phyloP scores from a whole-genome alignment of 176 grass and related monocot species.

The bread wheat (Triticum aestivum) region DNA sequence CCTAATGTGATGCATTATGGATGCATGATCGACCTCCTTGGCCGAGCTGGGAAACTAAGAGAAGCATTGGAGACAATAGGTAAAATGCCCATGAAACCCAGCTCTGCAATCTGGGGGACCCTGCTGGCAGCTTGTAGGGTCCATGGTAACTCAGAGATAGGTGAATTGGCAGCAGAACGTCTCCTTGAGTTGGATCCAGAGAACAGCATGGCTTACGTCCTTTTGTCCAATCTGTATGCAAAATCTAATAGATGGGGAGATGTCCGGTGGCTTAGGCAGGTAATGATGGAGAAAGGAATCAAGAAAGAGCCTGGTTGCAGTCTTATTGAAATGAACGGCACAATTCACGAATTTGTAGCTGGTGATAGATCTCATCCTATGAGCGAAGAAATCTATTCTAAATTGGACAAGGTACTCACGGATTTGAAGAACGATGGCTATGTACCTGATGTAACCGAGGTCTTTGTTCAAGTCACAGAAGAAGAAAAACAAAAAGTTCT shows the following conservation, averaged over 20 bases:
- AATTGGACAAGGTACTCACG: slow-evolving; percentile 51
- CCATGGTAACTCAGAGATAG: slow-evolving; percentile 65
- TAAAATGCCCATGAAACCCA: slow-evolving; percentile 76
- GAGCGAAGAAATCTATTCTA: slow-evolving; percentile 57
- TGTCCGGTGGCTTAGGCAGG: slow-evolving; percentile 46
- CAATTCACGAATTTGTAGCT: slow-evolving; percentile 79
- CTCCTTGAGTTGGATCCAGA: slow-evolving; percentile 69
- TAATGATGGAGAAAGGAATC: slow-evolving; percentile 65
- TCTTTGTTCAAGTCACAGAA: slow-evolving; percentile 54
- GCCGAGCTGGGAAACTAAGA: slow-evolving; percentile 58
- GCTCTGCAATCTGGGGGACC: slow-evolving; percentile 62
- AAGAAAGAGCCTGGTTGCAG: slow-evolving; percentile 86
- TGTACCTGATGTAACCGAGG: slow-evolving; percentile 56
- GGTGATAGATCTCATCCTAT: slow-evolving; percentile 63
- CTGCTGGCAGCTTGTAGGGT: slow-evolving; percentile 71
- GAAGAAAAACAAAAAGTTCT: slow-evolving; percentile 52
- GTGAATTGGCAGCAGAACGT: slow-evolving; percentile 58
- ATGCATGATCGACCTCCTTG: slow-evolving; percentile 77
- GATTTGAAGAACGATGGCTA: slow-evolving; percentile 55
- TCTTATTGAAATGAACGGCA: slow-evolving; percentile 72
- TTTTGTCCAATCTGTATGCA: slow-evolving; percentile 68
- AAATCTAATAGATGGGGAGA: slow-evolving; percentile 73
- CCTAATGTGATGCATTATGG: slow-evolving; percentile 82
- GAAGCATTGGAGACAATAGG: slow-evolving; percentile 66
- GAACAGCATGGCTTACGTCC: slow-evolving; percentile 47